Conservation (phyloP, 148 eudicot species). For the Polygonum maritimum region DNA sequence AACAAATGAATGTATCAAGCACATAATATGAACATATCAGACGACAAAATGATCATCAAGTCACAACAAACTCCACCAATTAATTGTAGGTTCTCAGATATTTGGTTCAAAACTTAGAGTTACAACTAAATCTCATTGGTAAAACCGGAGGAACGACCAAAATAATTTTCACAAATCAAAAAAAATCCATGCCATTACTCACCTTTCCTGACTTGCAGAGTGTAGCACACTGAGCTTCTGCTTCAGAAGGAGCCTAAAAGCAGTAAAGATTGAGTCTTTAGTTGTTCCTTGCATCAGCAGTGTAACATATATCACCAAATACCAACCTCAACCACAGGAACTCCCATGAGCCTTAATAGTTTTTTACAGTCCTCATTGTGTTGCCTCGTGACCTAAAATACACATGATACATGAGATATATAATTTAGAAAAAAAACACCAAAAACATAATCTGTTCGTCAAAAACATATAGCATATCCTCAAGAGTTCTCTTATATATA, state of each 20-base stretch:
- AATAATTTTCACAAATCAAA: neutral
- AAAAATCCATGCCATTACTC: constrained; percentile 5
- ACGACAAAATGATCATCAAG: neutral
- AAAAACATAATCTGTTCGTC: neutral
- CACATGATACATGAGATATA: neutral
- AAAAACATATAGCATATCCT: neutral
- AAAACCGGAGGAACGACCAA: neutral
- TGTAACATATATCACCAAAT: neutral
- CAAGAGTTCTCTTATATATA: neutral
- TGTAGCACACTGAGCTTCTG: constrained; percentile 95
- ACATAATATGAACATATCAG: neutral
- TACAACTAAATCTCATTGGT: neutral
- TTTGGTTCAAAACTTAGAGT: neutral
- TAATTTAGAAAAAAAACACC: neutral
- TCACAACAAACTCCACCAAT: neutral
- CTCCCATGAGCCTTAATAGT: constrained; percentile 90
- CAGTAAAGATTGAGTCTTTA: constrained; percentile 13
- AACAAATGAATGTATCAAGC: neutral
- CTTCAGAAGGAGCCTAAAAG: constrained; percentile 88
- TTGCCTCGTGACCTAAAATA: constrained; percentile 72
- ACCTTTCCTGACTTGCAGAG: constrained; percentile 93
- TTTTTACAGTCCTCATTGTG: constrained; percentile 96
- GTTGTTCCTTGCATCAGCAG: constrained; percentile 6
- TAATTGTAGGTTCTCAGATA: neutral
- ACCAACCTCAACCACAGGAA: constrained; percentile 90